Conservation (phyloP, 148 eudicot genomes). For the Rhododendron henanense region DNA sequence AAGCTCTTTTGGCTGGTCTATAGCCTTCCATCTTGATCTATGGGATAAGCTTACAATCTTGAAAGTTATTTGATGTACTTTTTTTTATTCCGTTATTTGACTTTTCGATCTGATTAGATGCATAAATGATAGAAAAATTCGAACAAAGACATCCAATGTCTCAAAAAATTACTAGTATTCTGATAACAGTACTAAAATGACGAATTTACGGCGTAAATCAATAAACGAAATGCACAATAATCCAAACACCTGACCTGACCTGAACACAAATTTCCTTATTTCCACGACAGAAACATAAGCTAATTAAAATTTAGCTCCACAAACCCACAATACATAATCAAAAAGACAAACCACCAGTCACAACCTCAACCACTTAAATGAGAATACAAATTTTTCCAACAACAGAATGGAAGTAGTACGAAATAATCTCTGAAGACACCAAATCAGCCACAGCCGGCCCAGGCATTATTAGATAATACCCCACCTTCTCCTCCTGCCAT, state of each 20-base stretch:
- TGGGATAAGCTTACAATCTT: no score
- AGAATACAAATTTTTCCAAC: neutral
- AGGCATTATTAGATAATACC: neutral
- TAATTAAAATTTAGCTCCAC: neutral
- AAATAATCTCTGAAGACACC: neutral
- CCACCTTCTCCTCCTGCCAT: neutral
- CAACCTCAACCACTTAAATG: neutral
- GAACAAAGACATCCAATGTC: neutral
- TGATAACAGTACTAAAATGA: no score
- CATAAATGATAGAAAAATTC: neutral
- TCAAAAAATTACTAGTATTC: no score
- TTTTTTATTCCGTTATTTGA: no score
- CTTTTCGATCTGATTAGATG: no score
- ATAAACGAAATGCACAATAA: neutral
- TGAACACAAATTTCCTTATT: neutral
- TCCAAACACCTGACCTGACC: neutral
- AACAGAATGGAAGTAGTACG: neutral
- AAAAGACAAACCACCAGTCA: neutral
- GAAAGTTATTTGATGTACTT: no score
- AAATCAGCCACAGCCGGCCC: neutral
- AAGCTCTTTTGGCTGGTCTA: no score
- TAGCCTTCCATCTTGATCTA: no score
- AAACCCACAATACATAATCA: neutral
- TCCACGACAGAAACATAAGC: no score
- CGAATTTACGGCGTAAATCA: neutral